Percentiles rank a stretch among this genome's conserved stretches.
Evolutionary conservation across 768 basidiomycete genomes (phyloP).

Genomic region (Grammothele lineata): DNA sequence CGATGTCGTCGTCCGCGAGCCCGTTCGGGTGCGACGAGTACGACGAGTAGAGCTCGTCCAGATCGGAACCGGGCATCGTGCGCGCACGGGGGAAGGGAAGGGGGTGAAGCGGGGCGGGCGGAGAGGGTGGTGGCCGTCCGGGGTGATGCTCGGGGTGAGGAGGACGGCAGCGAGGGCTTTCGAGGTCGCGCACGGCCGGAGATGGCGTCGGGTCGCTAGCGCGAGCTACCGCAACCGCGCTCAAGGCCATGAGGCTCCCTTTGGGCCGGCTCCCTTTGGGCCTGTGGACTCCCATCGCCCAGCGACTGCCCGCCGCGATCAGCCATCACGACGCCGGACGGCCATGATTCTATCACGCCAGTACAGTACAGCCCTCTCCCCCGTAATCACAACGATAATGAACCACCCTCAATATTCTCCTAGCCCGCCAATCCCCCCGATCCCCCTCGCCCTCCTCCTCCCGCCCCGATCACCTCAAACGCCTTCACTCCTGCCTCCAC

Average conservation of each 20-base stretch:
- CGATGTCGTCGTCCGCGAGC: constrained; percentile 1
- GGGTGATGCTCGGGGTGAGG: constrained; percentile 3
- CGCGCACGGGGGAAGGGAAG: constrained; percentile 1
- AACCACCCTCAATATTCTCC: too few relatives aligned
- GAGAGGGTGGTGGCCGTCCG: constrained; percentile 4
- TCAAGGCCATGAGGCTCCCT: too few relatives aligned
- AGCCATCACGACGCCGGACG: constrained; percentile 11
- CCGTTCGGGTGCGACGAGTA: constrained; percentile 7
- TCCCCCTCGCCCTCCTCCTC: too few relatives aligned
- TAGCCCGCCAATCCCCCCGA: too few relatives aligned
- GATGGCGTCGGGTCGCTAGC: too few relatives aligned
- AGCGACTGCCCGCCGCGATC: constrained; percentile 9
- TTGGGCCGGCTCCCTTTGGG: too few relatives aligned
- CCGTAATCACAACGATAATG: too few relatives aligned
- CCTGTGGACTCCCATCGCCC: constrained; percentile 13
- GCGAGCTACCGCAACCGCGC: too few relatives aligned
- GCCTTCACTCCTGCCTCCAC: too few relatives aligned
- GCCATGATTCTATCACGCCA: constrained; percentile 11
- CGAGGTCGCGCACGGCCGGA: too few relatives aligned
- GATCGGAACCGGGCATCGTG: constrained; percentile 8
- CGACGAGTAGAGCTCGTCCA: constrained; percentile 13
- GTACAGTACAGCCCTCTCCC: constrained; percentile 7
- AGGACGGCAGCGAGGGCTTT: constrained; percentile 5
- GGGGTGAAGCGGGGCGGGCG: neutral
- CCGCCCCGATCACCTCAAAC: too few relatives aligned